Conservation (phyloP, 805 yeast species). For the Blastobotrys americana region DNA sequence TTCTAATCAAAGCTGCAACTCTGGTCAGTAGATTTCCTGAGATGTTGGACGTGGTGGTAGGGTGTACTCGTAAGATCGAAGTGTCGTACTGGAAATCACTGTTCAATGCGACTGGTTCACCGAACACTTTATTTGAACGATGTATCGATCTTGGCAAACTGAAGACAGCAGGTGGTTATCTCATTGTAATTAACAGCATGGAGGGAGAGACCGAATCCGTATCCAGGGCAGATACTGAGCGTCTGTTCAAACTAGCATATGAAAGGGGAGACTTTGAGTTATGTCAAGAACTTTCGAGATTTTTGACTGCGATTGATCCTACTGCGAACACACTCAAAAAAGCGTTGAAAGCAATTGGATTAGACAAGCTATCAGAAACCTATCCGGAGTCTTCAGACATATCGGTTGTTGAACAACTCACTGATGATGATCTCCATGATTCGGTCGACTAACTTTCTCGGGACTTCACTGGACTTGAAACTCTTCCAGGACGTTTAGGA, state of each 20-base stretch:
- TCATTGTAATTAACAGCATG: conserved; percentile 33
- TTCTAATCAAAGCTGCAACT: conserved; percentile 21
- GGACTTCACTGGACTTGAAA: too few relatives aligned
- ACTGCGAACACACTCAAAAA: conserved; percentile 6
- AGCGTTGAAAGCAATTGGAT: conserved; percentile 3
- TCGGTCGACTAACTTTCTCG: too few relatives aligned
- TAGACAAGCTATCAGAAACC: background rate
- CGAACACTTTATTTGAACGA: conserved; percentile 31
- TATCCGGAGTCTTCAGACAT: too few relatives aligned
- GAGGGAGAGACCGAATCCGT: conserved; percentile 7
- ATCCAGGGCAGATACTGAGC: too few relatives aligned
- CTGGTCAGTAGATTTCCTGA: conserved; percentile 32
- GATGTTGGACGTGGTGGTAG: conserved; percentile 33
- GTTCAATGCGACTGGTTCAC: conserved; percentile 33
- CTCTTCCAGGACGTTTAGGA: too few relatives aligned
- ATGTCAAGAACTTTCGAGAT: conserved; percentile 34
- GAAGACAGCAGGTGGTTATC: conserved; percentile 36
- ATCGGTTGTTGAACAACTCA: too few relatives aligned
- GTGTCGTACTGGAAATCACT: conserved; percentile 44
- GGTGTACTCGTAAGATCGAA: conserved; percentile 54
- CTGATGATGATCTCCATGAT: too few relatives aligned
- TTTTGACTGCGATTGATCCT: conserved; percentile 33
- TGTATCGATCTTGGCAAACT: conserved; percentile 30
- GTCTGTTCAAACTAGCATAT: conserved; percentile 30
- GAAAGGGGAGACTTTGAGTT: conserved; percentile 29